These are phyloP conservation scores for Agaricus subrufescens DNA, from an alignment of 768 basidiomycete genomes.

Conservation along the genomic window DNA sequence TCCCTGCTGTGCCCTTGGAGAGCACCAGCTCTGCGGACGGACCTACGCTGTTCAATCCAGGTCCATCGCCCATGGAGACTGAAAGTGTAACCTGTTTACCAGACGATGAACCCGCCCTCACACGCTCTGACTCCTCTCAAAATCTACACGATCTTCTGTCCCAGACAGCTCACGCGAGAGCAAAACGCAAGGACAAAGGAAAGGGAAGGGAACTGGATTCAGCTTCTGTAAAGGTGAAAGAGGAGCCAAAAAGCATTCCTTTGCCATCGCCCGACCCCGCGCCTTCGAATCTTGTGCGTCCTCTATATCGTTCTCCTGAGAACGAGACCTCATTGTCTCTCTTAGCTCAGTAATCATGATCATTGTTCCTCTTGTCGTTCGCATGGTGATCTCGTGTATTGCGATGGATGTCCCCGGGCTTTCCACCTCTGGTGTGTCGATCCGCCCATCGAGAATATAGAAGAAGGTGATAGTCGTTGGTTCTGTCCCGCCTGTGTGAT, in stretches of 20 bases:
- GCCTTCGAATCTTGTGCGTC: slow-evolving; percentile 34
- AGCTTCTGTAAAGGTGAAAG: slow-evolving; percentile 40
- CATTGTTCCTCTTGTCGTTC: slow-evolving; percentile 85
- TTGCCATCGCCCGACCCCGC: slow-evolving; percentile 43
- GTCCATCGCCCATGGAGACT: slow-evolving; percentile 33
- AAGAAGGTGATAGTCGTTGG: slow-evolving; percentile 83
- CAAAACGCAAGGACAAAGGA: slow-evolving; percentile 47
- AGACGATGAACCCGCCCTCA: slow-evolving; percentile 57
- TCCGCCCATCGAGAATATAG: slow-evolving; percentile 86
- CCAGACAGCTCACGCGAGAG: slow-evolving; percentile 22
- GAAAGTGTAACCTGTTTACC: slow-evolving; percentile 45
- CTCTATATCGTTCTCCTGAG: slow-evolving; percentile 8
- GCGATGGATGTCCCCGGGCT: slow-evolving; percentile 93
- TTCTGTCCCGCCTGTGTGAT: slow-evolving; percentile 72
- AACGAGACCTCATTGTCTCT: slow-evolving; percentile 11
- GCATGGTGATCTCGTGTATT: slow-evolving; percentile 84
- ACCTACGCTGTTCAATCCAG: slow-evolving; percentile 23
- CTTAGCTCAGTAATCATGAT: slow-evolving; percentile 64
- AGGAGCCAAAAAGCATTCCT: slow-evolving; percentile 40
- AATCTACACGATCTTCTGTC: slow-evolving; percentile 31
- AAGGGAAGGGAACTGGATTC: slow-evolving; percentile 46
- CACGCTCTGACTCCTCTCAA: slow-evolving; percentile 58
- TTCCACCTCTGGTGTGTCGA: slow-evolving; percentile 98
- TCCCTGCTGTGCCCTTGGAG: slow-evolving; percentile 32
- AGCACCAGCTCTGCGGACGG: slow-evolving; percentile 32